Evolutionary conservation across 768 basidiomycete species (phyloP), one percentile per base, ranked within the genome.

Genomic region (Coprinellus micaceus): DNA sequence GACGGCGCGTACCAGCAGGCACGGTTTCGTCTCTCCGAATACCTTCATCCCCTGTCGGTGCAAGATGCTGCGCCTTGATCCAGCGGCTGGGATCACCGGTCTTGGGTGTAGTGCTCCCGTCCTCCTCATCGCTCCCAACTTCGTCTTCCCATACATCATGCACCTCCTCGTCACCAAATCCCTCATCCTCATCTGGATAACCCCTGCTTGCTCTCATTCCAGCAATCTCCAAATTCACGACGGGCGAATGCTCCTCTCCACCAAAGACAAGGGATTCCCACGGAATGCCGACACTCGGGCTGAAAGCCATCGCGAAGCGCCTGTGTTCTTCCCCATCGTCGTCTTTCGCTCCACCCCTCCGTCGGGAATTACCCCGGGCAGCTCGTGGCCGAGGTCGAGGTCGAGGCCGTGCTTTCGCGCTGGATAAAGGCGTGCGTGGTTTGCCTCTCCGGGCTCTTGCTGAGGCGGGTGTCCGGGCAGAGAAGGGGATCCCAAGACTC

Each of bases 261-360:
- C 40, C 40, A 5, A 43, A 21, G 5, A 43, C n/a, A 19, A 43
- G 6, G 40, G 33, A 6, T 33, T 33, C 33, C 33, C 33, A 33
- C 13, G 33, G 33, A 13, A 33, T 6, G 13, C 7, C 40, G 7
- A 58, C 70, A 46, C 28, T 50, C 11, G 48, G 48, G 21, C 48
- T 50, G 26, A 50, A 50, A n/a, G 48, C 48, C 26, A 50, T 50
- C 17, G 48, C 48, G 30, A 28, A 50, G 17, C 48, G 48, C 11
- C 48, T 25, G 19, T 30, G 19, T n/a, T 50, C 48, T 19, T 50
- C 48, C 29, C 6, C n/a, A 10, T 22, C 26, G 25, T 11, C 26
- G 2, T 12, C 46, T 11, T 12, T 15, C 10, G 21, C 46, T 43
- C 21, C 10, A n/a, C 25, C n/a, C 25, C 22, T 26, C 9, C 24